A percentile compares a stretch with the other conserved stretches of the same genome.
Conservation (phyloP, 192 early-diverging fungal species). For the Chytriomyces hyalinus region DNA sequence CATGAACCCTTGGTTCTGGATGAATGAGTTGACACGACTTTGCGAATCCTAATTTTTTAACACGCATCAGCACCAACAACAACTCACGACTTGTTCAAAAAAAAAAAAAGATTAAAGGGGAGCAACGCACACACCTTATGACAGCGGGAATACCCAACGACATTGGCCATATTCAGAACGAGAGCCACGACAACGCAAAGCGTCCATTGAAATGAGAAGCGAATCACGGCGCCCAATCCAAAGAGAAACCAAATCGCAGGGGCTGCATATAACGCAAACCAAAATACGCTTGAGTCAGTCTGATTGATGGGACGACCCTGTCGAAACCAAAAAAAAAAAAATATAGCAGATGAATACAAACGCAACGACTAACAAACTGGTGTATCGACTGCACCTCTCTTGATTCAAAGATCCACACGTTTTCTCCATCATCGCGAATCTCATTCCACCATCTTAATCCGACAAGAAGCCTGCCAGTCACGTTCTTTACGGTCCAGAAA, state of each 20-base stretch:
- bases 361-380: background rate
- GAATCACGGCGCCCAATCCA: conserved; percentile 77
- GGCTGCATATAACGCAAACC: conserved; percentile 86
- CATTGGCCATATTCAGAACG: conserved; percentile 85
- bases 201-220: conserved; percentile 79
- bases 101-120: background rate
- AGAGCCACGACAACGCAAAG: conserved; percentile 87
- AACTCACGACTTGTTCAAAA: background rate
- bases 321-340: conserved; percentile 10
- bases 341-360: conserved; percentile 13
- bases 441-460: conserved; percentile 99
- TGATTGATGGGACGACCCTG: conserved; percentile 77
- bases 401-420: conserved; percentile 96
- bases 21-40: conserved; percentile 41
- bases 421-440: conserved; percentile 92
- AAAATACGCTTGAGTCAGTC: conserved; percentile 92
- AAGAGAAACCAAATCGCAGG: conserved; percentile 84
- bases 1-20: conserved; percentile 26
- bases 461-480: conserved; percentile 93
- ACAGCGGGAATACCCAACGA: conserved; percentile 93
- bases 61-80: background rate
- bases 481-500: conserved; percentile 99
- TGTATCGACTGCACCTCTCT: conserved; percentile 62
- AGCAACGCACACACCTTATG: conserved; percentile 64
- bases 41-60: conserved; percentile 46